Evolutionary conservation across 306 rosid genomes (phyloP).

Genomic region (Notholithocarpus densiflorus): DNA sequence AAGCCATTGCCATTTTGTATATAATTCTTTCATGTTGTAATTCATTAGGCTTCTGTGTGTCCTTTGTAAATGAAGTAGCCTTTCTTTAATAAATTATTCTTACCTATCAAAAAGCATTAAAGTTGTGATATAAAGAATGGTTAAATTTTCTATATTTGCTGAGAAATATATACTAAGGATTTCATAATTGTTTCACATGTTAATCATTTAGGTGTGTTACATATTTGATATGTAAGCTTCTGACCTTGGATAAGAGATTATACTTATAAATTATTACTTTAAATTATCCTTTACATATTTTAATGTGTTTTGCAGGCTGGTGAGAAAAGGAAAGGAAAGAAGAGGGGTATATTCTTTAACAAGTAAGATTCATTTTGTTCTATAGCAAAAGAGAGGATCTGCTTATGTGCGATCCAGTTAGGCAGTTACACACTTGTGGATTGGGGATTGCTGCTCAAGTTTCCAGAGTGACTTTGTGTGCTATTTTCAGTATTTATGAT

Average conservation of each 20-base stretch:
- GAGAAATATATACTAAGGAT: not conserved
- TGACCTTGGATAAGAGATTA: not conserved
- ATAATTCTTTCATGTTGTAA: too few species aligned
- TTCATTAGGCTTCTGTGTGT: too few species aligned
- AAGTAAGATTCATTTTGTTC: conserved; percentile 28
- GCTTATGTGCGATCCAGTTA: conserved; percentile 13
- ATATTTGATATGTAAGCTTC: not conserved
- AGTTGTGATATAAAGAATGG: not conserved
- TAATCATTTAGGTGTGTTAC: not conserved
- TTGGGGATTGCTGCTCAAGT: conserved; percentile 24
- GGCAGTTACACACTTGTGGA: conserved; percentile 24
- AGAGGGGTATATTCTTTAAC: conserved; percentile 67
- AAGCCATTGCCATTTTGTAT: too few species aligned
- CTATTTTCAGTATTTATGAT: conserved; percentile 17
- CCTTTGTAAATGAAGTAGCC: too few species aligned
- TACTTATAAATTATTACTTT: not conserved
- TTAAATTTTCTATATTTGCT: not conserved
- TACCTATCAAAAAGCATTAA: not conserved
- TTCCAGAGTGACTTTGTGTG: conserved; percentile 16
- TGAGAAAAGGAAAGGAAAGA: conserved; percentile 77
- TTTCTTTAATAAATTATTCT: too few species aligned
- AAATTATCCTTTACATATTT: not conserved
- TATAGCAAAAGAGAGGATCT: conserved; percentile 28
- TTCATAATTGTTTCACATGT: not conserved
- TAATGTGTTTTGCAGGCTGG: conserved; percentile 55